phyloP scores from a whole-genome alignment of 2,329 filamentous ascomycete species.

The Pyricularia sp. region DNA sequence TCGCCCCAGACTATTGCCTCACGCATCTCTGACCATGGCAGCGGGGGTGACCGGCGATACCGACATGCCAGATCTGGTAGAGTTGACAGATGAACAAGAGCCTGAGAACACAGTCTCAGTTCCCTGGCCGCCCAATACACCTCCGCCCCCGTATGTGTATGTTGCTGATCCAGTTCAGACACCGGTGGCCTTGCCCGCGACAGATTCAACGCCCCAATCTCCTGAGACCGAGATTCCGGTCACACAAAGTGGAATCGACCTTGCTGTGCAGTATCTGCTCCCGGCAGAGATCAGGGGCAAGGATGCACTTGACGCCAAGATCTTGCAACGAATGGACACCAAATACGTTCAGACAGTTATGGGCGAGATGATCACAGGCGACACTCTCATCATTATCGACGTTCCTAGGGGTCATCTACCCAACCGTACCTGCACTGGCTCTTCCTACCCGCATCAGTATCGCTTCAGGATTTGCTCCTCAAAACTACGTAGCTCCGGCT shows the following conservation, averaged over 20 bases:
- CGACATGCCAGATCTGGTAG: background rate
- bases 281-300: background rate
- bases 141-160: background rate
- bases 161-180: background rate
- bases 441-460: constrained; percentile 7
- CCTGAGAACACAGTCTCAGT: background rate
- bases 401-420: background rate
- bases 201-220: background rate
- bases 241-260: background rate
- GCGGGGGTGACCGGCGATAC: background rate
- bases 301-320: background rate
- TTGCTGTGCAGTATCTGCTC: constrained; percentile 1
- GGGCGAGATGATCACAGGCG: constrained; percentile 8
- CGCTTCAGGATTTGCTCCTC: constrained; percentile 10
- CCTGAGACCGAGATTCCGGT: background rate
- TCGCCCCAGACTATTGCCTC: background rate
- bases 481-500: constrained; percentile 9
- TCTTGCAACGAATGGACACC: constrained; percentile 1
- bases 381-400: constrained; percentile 11
- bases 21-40: background rate
- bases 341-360: constrained; percentile 4
- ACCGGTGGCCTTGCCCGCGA: background rate
- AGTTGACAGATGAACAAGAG: background rate
- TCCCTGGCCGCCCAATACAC: background rate
- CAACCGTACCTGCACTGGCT: constrained; percentile 10